phyloP scores from a whole-genome alignment of 2,329 filamentous ascomycete species.

The Paraphoma chrysanthemicola region DNA sequence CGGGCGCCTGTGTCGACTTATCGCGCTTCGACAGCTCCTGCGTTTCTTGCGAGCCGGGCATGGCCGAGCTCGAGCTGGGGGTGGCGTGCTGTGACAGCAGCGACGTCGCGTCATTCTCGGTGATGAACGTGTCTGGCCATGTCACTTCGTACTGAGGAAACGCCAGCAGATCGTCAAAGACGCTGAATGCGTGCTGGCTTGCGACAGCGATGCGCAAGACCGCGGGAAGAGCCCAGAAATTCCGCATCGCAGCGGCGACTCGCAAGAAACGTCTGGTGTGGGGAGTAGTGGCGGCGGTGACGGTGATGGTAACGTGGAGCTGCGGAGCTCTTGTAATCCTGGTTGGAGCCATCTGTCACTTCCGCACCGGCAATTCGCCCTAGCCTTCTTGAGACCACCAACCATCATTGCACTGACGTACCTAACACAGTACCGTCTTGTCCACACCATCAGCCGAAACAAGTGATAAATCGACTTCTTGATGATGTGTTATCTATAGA shows the following conservation, averaged over 20 bases:
- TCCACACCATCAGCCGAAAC: background rate
- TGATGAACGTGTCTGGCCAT: constrained; percentile 75
- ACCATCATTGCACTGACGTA: no score
- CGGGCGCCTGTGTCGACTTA: constrained; percentile 20
- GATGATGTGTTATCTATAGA: no score
- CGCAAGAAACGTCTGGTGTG: background rate
- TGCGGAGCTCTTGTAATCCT: constrained; percentile 16
- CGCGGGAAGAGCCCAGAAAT: constrained; percentile 57
- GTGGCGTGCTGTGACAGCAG: constrained; percentile 55
- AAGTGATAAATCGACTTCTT: no score
- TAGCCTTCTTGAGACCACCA: constrained; percentile 10
- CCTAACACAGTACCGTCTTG: no score
- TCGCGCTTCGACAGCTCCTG: constrained; percentile 44
- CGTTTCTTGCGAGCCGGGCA: constrained; percentile 42
- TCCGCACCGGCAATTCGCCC: constrained; percentile 13
- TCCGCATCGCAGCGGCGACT: constrained; percentile 46
- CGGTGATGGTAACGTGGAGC: constrained; percentile 14
- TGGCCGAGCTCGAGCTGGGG: constrained; percentile 33
- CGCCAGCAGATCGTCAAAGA: constrained; percentile 86
- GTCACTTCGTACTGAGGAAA: constrained; percentile 88
- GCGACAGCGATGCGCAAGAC: constrained; percentile 58
- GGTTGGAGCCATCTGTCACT: constrained; percentile 43
- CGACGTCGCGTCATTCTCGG: constrained; percentile 71
- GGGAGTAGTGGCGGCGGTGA: constrained; percentile 1
- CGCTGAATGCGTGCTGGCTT: constrained; percentile 73